These are phyloP conservation scores for Pestalotiopsis sp. DNA, from an alignment of 2,329 filamentous ascomycete genomes.

Conservation along the genomic window DNA sequence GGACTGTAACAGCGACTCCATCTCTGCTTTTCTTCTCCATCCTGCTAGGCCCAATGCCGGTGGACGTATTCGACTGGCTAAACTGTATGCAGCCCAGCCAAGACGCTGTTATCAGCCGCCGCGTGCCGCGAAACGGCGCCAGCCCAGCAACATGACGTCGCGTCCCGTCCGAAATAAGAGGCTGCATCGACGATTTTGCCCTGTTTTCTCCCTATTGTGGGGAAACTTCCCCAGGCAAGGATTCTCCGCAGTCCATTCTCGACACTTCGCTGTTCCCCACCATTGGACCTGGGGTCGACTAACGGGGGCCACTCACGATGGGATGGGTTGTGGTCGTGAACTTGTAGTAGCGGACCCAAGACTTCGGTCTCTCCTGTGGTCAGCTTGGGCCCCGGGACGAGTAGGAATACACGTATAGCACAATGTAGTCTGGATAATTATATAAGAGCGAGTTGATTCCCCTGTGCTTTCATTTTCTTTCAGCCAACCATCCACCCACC, in stretches of 20 bases:
- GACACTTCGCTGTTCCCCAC: slow-evolving; percentile 1
- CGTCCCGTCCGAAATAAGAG: not conserved
- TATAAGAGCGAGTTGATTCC: not conserved
- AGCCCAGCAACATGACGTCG: not conserved
- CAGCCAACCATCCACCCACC: not conserved
- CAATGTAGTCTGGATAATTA: not conserved
- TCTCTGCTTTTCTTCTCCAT: not conserved
- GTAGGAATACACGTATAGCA: not conserved
- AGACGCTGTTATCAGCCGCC: not conserved
- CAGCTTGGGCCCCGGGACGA: not conserved
- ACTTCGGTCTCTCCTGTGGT: not conserved
- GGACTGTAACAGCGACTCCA: not conserved
- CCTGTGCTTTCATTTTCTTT: not conserved
- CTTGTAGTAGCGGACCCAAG: not conserved
- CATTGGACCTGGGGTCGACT: not conserved
- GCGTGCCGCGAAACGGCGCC: not conserved
- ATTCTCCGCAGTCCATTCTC: slow-evolving; percentile 9
- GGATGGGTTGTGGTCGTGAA: not conserved
- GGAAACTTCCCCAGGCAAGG: not conserved
- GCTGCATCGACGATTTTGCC: slow-evolving; percentile 10
- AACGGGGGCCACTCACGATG: not conserved
- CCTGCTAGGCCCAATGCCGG: not conserved
- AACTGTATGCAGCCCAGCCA: not conserved
- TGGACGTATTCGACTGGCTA: no score
- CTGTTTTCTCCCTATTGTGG: not conserved